Conservation (phyloP, 441 rosid species). For the Bruguiera hainesii region DNA sequence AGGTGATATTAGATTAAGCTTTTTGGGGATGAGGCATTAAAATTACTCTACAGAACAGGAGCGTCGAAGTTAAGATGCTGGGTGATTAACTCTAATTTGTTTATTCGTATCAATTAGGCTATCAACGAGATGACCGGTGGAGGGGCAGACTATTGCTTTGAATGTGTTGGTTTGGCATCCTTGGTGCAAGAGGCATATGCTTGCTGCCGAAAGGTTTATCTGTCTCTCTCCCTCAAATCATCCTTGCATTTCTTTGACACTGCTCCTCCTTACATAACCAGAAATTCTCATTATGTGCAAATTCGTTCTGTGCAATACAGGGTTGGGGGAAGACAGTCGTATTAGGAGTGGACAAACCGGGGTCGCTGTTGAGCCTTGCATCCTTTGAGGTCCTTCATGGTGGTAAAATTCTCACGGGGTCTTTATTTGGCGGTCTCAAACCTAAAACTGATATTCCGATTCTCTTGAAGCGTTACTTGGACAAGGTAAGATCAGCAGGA, state of each 20-base stretch:
- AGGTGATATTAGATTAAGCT: too few species aligned
- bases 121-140: slow-evolving; percentile 71
- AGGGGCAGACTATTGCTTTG: slow-evolving; percentile 92
- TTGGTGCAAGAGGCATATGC: slow-evolving; percentile 76
- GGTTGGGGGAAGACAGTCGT: slow-evolving; percentile 88
- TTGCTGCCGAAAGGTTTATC: slow-evolving; percentile 63
- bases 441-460: slow-evolving; percentile 73
- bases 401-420: slow-evolving; percentile 56
- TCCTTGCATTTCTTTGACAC: too few species aligned
- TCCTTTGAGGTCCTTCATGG: slow-evolving; percentile 52
- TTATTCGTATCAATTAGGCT: slow-evolving; percentile 33
- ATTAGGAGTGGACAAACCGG: slow-evolving; percentile 70
- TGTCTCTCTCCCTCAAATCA: background rate
- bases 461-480: slow-evolving; percentile 57
- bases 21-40: too few species aligned
- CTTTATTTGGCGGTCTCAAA: slow-evolving; percentile 78
- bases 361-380: slow-evolving; percentile 37
- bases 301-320: slow-evolving; percentile 25
- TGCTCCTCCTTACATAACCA: too few species aligned
- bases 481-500: slow-evolving; percentile 33
- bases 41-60: background rate
- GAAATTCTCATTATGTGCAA: background rate
- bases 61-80: background rate
- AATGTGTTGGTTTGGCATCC: slow-evolving; percentile 65
- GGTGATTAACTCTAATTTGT: background rate